Base-by-base conservation (phyloP, 257 asterid species). In the Nicotiana otophora region DNA sequence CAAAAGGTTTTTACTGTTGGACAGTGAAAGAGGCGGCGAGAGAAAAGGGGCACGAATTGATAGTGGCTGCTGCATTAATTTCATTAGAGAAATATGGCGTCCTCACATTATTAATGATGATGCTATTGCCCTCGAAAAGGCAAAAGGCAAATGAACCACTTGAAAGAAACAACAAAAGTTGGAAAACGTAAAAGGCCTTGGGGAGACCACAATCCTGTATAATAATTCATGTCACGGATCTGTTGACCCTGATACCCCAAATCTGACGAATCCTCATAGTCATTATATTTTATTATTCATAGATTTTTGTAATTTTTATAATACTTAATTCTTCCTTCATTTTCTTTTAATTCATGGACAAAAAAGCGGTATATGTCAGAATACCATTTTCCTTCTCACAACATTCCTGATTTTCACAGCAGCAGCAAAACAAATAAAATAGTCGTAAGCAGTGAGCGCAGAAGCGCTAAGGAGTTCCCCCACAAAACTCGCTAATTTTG, bases 371-470 rank as follows among this genome's bases (percentile, higher is more conserved):
- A 36, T 36, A 9, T 36, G 7, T 7, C 46, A 36, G 5, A 36
- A 36, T 36, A 39, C 7, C 10, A 39, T 39, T 7, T 39, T 39
- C 48, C 48, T 39, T 39, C 1, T 7, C 9, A 39, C 48, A 39
- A 39, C 46, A 39, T 39, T 39, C 23, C 39, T 39, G 23, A 72
- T 3, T 28, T 2, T 28, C 42, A 53, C 79, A 48, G 4, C 61
- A 74, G 62, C 36, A 23, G 61, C 0, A 3, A 48, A 74, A 70
- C 78, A 70, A 42, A 70, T 42, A 0, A 42, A 11, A 11, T 9
- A n/a, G 20, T 34, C 15, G 79, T 74, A 74, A 74, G 62, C 79
- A 57, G 79, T 74, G 79, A 74, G 36, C 12, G 62, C 79, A 74
- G 61, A 48, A 20, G 78, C 1, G 48, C 10, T 39, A 39, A 39